Evolutionary conservation across 1,284 basidiomycete species (phyloP).

Genomic region (Anthracocystis setariae): DNA sequence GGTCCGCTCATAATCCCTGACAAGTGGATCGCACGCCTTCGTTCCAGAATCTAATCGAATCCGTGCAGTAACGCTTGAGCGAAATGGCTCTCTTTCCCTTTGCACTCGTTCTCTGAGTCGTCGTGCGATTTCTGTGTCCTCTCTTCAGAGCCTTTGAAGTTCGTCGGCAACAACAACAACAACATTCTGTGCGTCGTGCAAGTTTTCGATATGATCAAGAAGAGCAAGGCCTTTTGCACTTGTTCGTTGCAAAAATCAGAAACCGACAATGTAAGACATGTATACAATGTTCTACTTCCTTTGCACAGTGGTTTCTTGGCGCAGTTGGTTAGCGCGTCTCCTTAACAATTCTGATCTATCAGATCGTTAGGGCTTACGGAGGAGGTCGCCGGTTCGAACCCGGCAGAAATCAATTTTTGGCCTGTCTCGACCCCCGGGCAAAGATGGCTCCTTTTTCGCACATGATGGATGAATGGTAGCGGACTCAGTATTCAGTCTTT

Average conservation of each 20-base stretch:
- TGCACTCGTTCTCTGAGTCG: no score
- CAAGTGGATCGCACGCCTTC: slow-evolving; percentile 36
- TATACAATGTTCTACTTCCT: not conserved
- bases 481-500: no score
- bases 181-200: no score
- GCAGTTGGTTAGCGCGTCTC: slow-evolving; percentile 59
- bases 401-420: slow-evolving; percentile 49
- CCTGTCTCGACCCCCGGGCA: slow-evolving; percentile 5
- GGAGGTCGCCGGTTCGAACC: slow-evolving; percentile 58
- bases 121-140: no score
- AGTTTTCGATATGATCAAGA: no score
- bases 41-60: slow-evolving; percentile 8
- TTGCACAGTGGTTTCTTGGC: slow-evolving; percentile 41
- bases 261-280: no score
- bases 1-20: slow-evolving; percentile 22
- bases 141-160: no score
- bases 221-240: not conserved
- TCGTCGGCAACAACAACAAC: no score
- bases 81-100: no score
- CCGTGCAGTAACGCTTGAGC: not conserved
- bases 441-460: no score
- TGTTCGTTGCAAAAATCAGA: no score
- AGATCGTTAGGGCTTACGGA: slow-evolving; percentile 52
- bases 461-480: no score
- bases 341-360: slow-evolving; percentile 49